These are phyloP conservation scores for Aotearoamyces nothofagi DNA, from an alignment of 2,329 filamentous ascomycete genomes.

Conservation along the genomic window DNA sequence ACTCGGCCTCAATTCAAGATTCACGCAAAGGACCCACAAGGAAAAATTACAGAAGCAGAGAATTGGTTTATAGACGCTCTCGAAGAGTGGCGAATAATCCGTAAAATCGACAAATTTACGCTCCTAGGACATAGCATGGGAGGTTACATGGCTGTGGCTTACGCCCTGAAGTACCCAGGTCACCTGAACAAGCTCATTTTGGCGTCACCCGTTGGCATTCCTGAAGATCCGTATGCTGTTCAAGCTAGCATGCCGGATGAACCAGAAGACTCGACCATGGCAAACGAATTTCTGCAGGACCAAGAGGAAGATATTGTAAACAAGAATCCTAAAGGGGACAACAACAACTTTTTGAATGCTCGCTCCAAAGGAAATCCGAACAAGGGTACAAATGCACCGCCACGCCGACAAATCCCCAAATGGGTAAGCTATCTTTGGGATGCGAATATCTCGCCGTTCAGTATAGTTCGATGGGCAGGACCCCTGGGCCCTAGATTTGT, in stretches of 20 bases:
- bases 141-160: conserved; percentile 88
- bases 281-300: conserved; percentile 67
- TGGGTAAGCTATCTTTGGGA: conserved; percentile 96
- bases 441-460: conserved; percentile 90
- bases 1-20: conserved; percentile 74
- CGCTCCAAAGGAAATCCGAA: conserved; percentile 24
- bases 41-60: conserved; percentile 78
- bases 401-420: conserved; percentile 48
- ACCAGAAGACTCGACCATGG: conserved; percentile 54
- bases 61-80: conserved; percentile 92
- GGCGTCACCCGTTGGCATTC: conserved; percentile 85
- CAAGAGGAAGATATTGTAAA: conserved; percentile 32
- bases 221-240: conserved; percentile 84
- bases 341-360: conserved; percentile 39
- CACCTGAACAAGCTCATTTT: conserved; percentile 91
- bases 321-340: conserved; percentile 14
- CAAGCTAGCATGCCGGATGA: conserved; percentile 69
- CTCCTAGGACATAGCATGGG: conserved; percentile 86
- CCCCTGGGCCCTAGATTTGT: conserved; percentile 84
- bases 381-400: conserved; percentile 16
- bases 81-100: conserved; percentile 85
- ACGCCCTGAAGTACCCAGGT: conserved; percentile 91
- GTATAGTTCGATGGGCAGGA: conserved; percentile 72
- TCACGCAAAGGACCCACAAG: conserved; percentile 63
- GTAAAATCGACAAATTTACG: conserved; percentile 86